Conservation (phyloP, 176 grass and related monocot species). For the Aegilops sharonensis region DNA sequence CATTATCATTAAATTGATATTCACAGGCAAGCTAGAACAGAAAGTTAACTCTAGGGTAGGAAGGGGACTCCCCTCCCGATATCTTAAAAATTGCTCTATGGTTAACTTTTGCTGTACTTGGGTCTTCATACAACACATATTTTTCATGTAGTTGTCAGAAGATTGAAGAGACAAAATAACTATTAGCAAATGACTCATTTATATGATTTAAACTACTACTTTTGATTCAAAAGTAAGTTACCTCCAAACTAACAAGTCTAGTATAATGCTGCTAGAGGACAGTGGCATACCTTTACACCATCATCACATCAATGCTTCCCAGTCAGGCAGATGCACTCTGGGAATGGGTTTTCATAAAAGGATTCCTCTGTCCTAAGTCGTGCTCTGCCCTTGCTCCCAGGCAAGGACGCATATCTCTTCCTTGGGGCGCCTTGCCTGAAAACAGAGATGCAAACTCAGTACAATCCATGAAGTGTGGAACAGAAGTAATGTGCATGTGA, state of each 20-base stretch:
- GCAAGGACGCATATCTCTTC: conserved; percentile 77
- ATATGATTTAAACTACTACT: background rate
- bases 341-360: conserved; percentile 89
- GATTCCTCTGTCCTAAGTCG: conserved; percentile 85
- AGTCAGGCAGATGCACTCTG: conserved; percentile 81
- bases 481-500: background rate
- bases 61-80: background rate
- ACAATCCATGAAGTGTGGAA: background rate
- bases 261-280: background rate
- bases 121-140: background rate
- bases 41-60: background rate
- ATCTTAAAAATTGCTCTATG: background rate
- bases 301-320: conserved; percentile 44
- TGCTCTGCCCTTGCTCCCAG: conserved; percentile 80
- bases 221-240: background rate
- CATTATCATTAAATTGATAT: background rate
- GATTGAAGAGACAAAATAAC: background rate
- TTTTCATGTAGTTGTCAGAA: background rate
- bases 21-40: background rate
- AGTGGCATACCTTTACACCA: conserved; percentile 38
- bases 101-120: background rate
- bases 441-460: conserved; percentile 28
- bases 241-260: conserved; percentile 10
- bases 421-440: conserved; percentile 79
- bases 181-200: background rate